Base-by-base conservation (phyloP, 139 green algal species). In the Limnomonas spitsbergensis region DNA sequence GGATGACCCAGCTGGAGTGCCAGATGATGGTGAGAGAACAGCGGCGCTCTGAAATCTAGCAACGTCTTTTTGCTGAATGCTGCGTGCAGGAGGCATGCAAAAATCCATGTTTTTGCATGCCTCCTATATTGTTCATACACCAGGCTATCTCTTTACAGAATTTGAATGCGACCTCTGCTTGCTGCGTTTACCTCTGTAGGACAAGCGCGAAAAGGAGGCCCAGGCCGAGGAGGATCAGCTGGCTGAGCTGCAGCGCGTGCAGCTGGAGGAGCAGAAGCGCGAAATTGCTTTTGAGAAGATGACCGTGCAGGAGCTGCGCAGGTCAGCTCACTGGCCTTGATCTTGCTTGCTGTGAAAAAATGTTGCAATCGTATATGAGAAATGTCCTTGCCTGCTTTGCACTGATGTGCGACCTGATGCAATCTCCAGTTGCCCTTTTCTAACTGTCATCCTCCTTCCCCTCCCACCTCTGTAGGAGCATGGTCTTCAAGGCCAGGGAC, bases 11-110 rank as follows among this genome's bases (percentile, higher is more conserved):
- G 47, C 26, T 39, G 0, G 66, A 87, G 39, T 37, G 47, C 9
- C 77, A 80, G 36, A 80, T 75, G 69, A 54, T 82, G 82, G 82
- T 83, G 69, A 52, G 76, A 38, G 37, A n/a, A n/a, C n/a, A n/a
- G n/a, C n/a, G n/a, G n/a, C n/a, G n/a, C n/a, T n/a, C n/a, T n/a
- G n/a, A n/a, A n/a, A n/a, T n/a, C n/a, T n/a, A n/a, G n/a, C n/a
- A n/a, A n/a, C n/a, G n/a, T n/a, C n/a, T n/a, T n/a, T n/a, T n/a
- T n/a, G n/a, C n/a, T n/a, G n/a, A n/a, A n/a, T n/a, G n/a, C n/a
- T n/a, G n/a, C n/a, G n/a, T n/a, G n/a, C n/a, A n/a, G n/a, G n/a
- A n/a, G n/a, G n/a, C n/a, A n/a, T n/a, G n/a, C n/a, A n/a, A n/a
- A n/a, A n/a, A n/a, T n/a, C n/a, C n/a, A n/a, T n/a, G n/a, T n/a